Conservation (phyloP, 371 early-diverging fungal species). For the Mortierella sp. region DNA sequence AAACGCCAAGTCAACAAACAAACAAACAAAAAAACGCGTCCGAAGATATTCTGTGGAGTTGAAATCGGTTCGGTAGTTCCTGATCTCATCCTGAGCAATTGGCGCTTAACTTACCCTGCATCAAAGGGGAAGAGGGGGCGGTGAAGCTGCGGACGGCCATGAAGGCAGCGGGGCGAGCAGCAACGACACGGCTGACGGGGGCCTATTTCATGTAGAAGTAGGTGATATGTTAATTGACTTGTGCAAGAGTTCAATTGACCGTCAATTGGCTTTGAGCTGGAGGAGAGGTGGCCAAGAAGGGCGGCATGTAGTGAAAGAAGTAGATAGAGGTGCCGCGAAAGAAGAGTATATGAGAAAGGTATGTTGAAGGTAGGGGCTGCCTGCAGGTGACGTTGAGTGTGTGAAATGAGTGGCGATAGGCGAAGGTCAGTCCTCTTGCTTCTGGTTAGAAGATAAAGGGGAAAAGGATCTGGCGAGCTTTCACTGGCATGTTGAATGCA, state of each 20-base stretch:
- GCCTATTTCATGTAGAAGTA: not conserved
- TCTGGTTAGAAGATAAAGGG: not conserved
- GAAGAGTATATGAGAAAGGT: not conserved
- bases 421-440: not conserved
- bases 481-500: not conserved
- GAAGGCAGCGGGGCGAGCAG: constrained; percentile 45
- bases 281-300: not conserved
- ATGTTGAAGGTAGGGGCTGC: not conserved
- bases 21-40: not conserved
- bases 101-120: constrained; percentile 41
- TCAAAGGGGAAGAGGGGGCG: constrained; percentile 53
- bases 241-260: not conserved
- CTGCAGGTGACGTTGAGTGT: not conserved
- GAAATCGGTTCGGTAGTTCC: not conserved
- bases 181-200: constrained; percentile 40
- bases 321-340: not conserved
- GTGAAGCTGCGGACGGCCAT: constrained; percentile 61
- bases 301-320: not conserved
- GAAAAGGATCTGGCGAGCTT: not conserved
- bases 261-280: too few species aligned
- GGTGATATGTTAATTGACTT: not conserved
- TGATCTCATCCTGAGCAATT: not conserved
- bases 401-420: not conserved
- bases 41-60: not conserved
- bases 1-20: not conserved